Conservation (phyloP, 495 filamentous ascomycete species). For the Symbiotaphrina buchneri region DNA sequence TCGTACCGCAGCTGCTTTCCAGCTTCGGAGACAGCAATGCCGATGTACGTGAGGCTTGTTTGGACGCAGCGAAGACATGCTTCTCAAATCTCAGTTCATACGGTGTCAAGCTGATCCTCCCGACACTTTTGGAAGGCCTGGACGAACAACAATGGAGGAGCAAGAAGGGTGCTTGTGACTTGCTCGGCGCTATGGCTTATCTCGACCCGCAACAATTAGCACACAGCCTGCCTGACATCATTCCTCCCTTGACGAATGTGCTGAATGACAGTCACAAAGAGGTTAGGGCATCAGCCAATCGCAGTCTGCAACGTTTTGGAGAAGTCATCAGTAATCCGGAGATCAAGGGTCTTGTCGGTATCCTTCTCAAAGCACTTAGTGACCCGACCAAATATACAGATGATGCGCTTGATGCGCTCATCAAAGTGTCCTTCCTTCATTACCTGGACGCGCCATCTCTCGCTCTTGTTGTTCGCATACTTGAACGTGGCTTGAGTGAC, state of each 20-base stretch:
- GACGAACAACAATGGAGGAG: conserved; percentile 93
- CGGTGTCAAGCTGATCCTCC: conserved; percentile 83
- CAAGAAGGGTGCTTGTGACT: conserved; percentile 93
- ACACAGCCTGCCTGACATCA: conserved; percentile 80
- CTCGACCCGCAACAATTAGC: conserved; percentile 87
- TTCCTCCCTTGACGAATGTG: conserved; percentile 79
- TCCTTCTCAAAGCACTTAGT: conserved; percentile 86
- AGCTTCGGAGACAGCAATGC: conserved; percentile 76
- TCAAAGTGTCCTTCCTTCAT: conserved; percentile 90
- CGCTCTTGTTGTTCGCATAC: conserved; percentile 80
- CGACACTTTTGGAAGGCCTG: conserved; percentile 76
- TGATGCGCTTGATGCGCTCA: conserved; percentile 76
- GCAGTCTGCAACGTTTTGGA: conserved; percentile 88
- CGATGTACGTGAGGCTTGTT: conserved; percentile 77
- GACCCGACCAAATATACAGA: conserved; percentile 97
- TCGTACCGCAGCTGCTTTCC: conserved; percentile 72
- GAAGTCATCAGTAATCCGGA: conserved; percentile 97
- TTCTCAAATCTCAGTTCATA: conserved; percentile 86
- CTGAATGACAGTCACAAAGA: conserved; percentile 97
- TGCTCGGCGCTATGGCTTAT: conserved; percentile 94
- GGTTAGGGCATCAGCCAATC: conserved; percentile 73
- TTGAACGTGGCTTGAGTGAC: conserved; percentile 79
- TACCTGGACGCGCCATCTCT: conserved; percentile 91
- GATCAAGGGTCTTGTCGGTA: conserved; percentile 71
- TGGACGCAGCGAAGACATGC: conserved; percentile 84